Evolutionary conservation across 2,329 filamentous ascomycete genomes (phyloP), one percentile per base, ranked within the genome.

Genomic region (Xylaria multiplex): DNA sequence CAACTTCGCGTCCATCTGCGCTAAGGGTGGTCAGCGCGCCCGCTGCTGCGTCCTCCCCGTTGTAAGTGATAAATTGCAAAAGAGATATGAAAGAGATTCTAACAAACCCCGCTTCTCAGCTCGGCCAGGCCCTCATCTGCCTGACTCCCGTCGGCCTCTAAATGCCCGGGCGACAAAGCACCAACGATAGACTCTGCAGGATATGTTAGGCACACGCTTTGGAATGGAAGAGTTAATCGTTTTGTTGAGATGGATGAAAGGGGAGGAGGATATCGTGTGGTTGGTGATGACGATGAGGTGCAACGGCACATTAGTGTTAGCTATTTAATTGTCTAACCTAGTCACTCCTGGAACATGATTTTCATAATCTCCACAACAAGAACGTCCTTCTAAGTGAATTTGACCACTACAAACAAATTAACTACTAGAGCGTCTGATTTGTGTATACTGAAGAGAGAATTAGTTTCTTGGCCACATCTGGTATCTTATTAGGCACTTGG

Each of bases 31-130:
- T 60, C 81, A 84, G 75, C 79, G 79, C 64, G 83, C 83, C 65
- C 82, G 82, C 75, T 86, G 84, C 81, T 86, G 84, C 71, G 65
- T 81, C 50, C 59, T 86, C 48, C 84, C 84, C 43, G 77, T 86
- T 68, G 73, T 76, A 70, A 75, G 74, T 70, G 6, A 49, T 14
- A 32, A 19, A 52, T 4, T 37, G 6, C n/a, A 2, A 22, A 13
- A 14, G 1, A 8, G 24, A 53, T 22, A 50, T 40, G 22, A 48
- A 46, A 46, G 8, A 2, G 7, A 49, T 43, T 46, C 59, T 64
- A 43, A 62, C 37, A 50, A 13, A 57, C 19, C 6, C 7, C 42
- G 2, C 14, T 32, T 32, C 63, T 71, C 35, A 76, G 74, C 63
- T 75, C 58, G 73, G 73, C 42, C 77, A 79, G 65, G 67, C 49